Evolutionary conservation across 2,329 filamentous ascomycete genomes (phyloP), one percentile per base, ranked within the genome.

Genomic region (Simplicillium aogashimaense): DNA sequence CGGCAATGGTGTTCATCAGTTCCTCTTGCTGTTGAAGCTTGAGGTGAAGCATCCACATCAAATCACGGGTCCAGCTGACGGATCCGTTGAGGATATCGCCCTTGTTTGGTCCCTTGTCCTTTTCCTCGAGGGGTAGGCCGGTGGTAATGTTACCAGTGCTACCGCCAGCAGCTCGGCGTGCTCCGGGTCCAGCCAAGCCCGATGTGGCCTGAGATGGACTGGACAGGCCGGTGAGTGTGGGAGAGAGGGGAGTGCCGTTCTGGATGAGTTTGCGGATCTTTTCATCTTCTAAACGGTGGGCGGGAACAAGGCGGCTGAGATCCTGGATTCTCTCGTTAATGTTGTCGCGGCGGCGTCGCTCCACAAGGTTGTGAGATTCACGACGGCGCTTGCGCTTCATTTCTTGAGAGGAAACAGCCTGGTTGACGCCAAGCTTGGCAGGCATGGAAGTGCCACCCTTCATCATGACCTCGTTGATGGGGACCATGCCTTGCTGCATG

Each of bases 311-410:
- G 53, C 88, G 86, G 55, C 90, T 95, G 7, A 98, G 74, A 56
- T 98, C 92, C 55, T 97, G 90, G 47, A 98, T 98, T 34, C 92
- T 81, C 63, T 98, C 92, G 52, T 98, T 98, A 70, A 98, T 98
- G 58, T 97, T 97, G 66, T 97, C 92, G 46, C 92, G 80, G 45
- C 92, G 83, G 38, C 92, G 82, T 42, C 92, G 86, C 66, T 98
- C 92, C 10, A 98, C 92, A 31, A 94, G 72, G 57, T 98, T 97
- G 66, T 98, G 92, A 1, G 90, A 97, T 55, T 95, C 92, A 31
- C 92, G 77, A 44, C 92, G 80, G 45, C 89, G 77, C 59, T 90
- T 86, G 51, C 88, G 78, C 75, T 97, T 97, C 53, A 89, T 88
- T 59, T 97, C 92, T 54, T 95, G 88, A 1, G 87, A 83, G 40